These are phyloP conservation scores for Trametes cinnabarina DNA, from an alignment of 768 basidiomycete species.

Conservation along the genomic window DNA sequence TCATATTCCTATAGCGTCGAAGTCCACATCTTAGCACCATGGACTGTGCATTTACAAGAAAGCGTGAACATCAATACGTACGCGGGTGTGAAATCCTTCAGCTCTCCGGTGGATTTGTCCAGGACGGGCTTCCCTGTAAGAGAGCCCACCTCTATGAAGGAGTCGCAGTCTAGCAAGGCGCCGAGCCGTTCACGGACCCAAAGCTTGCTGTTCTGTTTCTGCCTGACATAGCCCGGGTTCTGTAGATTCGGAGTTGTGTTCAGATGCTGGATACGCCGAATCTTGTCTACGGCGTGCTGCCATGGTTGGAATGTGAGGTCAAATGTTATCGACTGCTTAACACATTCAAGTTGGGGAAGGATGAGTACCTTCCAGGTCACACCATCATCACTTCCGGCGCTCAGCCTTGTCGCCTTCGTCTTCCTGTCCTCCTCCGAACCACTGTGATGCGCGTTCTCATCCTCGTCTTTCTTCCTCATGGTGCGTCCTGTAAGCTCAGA, in stretches of 20 bases:
- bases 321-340: background rate
- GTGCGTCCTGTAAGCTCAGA: too few relatives aligned
- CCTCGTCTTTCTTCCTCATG: background rate
- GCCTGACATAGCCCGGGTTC: slow-evolving; percentile 14
- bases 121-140: slow-evolving; percentile 13
- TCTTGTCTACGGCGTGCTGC: slow-evolving; percentile 8
- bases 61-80: background rate
- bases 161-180: slow-evolving; percentile 12
- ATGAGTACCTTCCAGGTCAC: slow-evolving; percentile 20
- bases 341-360: background rate
- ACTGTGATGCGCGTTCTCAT: background rate
- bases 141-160: slow-evolving; percentile 19
- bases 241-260: slow-evolving; percentile 7
- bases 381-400: slow-evolving; percentile 10
- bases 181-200: slow-evolving; percentile 20
- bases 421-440: too few relatives aligned
- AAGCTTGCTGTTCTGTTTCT: slow-evolving; percentile 19
- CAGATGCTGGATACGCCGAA: background rate
- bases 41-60: too few relatives aligned
- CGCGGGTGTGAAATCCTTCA: slow-evolving; percentile 15
- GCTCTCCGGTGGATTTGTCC: slow-evolving; percentile 11
- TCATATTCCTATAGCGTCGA: slow-evolving; percentile 2
- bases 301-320: too few relatives aligned
- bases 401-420: background rate
- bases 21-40: too few relatives aligned